Evolutionary conservation across 805 yeast species (phyloP), one percentile per base, ranked within the genome.

Genomic region (Blastobotrys parvus): DNA sequence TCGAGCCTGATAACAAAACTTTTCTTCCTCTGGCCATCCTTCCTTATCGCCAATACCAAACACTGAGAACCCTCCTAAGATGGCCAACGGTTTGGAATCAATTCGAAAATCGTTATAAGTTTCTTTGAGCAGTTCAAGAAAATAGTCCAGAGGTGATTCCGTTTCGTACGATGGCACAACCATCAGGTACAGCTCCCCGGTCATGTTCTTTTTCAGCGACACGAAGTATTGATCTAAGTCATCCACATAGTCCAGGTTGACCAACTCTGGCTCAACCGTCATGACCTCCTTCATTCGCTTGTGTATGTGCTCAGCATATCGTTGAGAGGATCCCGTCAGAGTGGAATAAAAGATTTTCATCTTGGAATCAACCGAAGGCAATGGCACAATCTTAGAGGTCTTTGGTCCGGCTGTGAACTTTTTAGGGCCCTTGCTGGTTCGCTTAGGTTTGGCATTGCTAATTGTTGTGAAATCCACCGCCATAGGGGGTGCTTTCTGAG

Each of bases 161-260:
- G 89, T 83, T 51, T 87, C 96, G 58, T 88, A 88, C 0, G 95
- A 86, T 1, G 97, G 97, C 25, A 88, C 67, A 13, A 88, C 85
- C 45, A 88, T 50, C 30, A 89, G 58, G 55, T 86, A 88, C 33
- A 74, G 63, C 43, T 77, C 72, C 3, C 61, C 61, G 22, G 53
- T 42, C 23, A 56, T 51, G 29, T 54, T 47, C 19, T 45, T 44
- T 10, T 49, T 47, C 4, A 94, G 94, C 8, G 77, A 70, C 38
- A 85, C 69, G 58, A 88, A 88, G 60, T 75, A 88, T 45, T 82
- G 82, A 55, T 89, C 97, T 41, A 85, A 64, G 61, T 89, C 95
- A 49, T 80, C 82, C 15, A 89, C 67, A 46, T 88, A 90, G 61
- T 89, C 96, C 42, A 88, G 60, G 57, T 82, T 80, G 43, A 82